These are phyloP conservation scores for Asparagopsis taxiformis DNA, from an alignment of 31 red algal species.

Conservation along the genomic window DNA sequence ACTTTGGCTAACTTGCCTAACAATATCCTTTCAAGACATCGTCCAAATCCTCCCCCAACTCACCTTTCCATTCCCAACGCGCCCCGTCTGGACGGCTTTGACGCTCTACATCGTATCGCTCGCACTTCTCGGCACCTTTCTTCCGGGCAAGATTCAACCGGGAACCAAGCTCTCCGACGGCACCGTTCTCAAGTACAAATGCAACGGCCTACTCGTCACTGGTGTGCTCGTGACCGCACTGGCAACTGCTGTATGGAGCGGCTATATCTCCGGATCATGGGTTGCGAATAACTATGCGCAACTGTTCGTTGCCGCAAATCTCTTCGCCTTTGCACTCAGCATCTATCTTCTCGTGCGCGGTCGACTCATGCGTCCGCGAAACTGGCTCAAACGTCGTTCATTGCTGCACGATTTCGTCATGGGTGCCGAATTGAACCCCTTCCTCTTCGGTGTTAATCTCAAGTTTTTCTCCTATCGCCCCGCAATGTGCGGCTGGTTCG, in stretches of 20 bases:
- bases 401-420: conserved; percentile 73
- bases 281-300: conserved; percentile 56
- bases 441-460: conserved; percentile 68
- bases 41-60: conserved; percentile 16
- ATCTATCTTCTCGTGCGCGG: conserved; percentile 70
- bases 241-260: conserved; percentile 16
- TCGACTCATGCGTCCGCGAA: conserved; percentile 23
- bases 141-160: conserved; percentile 63
- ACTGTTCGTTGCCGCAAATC: conserved; percentile 50
- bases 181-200: conserved; percentile 81
- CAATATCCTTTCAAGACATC: conserved; percentile 10
- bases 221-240: conserved; percentile 40
- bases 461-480: conserved; percentile 96
- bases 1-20: conserved; percentile 5
- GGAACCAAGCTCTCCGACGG: conserved; percentile 71
- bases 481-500: conserved; percentile 84
- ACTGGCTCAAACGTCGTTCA: conserved; percentile 39
- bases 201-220: conserved; percentile 74
- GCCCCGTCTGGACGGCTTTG: conserved; percentile 16
- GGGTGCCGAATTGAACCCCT: conserved; percentile 88
- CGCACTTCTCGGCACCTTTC: conserved; percentile 54
- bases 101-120: conserved; percentile 38
- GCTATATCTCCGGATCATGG: conserved; percentile 33
- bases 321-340: conserved; percentile 57
- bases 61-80: conserved; percentile 27